A percentile compares a stretch with the other conserved stretches of the same genome.
Evolutionary conservation across 441 rosid genomes (phyloP).

Genomic region (Francoa sonchifolia): DNA sequence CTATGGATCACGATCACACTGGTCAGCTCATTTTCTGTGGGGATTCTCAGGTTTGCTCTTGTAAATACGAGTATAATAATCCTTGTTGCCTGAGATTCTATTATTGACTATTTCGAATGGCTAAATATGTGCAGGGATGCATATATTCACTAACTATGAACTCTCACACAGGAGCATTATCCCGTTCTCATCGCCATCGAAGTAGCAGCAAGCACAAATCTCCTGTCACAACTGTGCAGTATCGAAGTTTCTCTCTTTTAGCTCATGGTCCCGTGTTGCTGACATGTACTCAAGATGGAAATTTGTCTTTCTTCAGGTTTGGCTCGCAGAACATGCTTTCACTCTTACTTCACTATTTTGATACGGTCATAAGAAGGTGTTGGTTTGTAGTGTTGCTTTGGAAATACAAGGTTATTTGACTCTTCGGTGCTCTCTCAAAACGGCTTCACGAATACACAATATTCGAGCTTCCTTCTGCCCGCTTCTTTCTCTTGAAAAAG

Average conservation of each 20-base stretch:
- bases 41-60: slow-evolving; percentile 53
- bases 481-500: slow-evolving; percentile 76
- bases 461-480: slow-evolving; percentile 88
- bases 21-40: slow-evolving; percentile 93
- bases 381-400: slow-evolving; percentile 60
- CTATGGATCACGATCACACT: slow-evolving; percentile 97
- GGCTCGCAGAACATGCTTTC: slow-evolving; percentile 7
- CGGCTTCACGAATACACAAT: slow-evolving; percentile 54
- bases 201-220: slow-evolving; percentile 57
- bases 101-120: slow-evolving; percentile 9
- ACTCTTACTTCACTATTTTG: background rate
- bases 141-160: slow-evolving; percentile 72
- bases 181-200: slow-evolving; percentile 70
- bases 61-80: background rate
- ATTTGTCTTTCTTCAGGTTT: slow-evolving; percentile 82
- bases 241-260: slow-evolving; percentile 84
- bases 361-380: slow-evolving; percentile 7
- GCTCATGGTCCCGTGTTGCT: slow-evolving; percentile 86
- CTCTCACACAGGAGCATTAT: slow-evolving; percentile 63
- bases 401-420: slow-evolving; percentile 78
- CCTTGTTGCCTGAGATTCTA: too few species aligned
- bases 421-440: slow-evolving; percentile 73
- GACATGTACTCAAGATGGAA: slow-evolving; percentile 83
- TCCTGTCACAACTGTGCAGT: slow-evolving; percentile 76
- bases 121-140: slow-evolving; percentile 46